These are phyloP conservation scores for Plantago elongata DNA, from an alignment of 257 asterid species.

Conservation along the genomic window DNA sequence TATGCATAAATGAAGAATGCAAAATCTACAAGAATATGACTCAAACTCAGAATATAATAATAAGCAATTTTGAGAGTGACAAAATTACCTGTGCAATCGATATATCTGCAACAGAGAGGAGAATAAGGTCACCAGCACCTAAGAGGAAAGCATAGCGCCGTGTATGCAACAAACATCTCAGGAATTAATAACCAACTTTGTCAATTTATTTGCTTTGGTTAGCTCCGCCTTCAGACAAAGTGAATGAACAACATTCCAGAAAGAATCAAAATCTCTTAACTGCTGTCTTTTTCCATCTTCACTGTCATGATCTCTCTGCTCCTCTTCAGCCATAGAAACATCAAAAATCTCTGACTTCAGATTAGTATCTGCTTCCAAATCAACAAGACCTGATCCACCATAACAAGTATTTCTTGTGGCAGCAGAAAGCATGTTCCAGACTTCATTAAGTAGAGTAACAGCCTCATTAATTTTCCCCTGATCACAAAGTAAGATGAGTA, in stretches of 20 bases:
- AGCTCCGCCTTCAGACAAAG: slow-evolving; percentile 69
- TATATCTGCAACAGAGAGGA: neutral
- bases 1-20: neutral
- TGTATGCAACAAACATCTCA: slow-evolving; percentile 23
- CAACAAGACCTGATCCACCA: slow-evolving; percentile 19
- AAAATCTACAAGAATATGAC: neutral
- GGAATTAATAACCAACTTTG: slow-evolving; percentile 37
- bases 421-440: slow-evolving; percentile 44
- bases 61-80: too few relatives aligned
- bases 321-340: slow-evolving; percentile 21
- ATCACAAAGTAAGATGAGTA: slow-evolving; percentile 63
- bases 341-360: slow-evolving; percentile 19
- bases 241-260: slow-evolving; percentile 45
- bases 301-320: slow-evolving; percentile 11
- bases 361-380: slow-evolving; percentile 21
- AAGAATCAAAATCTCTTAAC: slow-evolving; percentile 49
- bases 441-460: slow-evolving; percentile 65
- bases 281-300: slow-evolving; percentile 30
- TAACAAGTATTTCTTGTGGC: slow-evolving; percentile 22
- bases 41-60: neutral
- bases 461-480: slow-evolving; percentile 76
- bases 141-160: slow-evolving; percentile 6
- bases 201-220: slow-evolving; percentile 54
- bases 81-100: neutral
- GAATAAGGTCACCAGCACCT: neutral